phyloP scores from a whole-genome alignment of 805 yeast species.

The Candida manassasensis region DNA sequence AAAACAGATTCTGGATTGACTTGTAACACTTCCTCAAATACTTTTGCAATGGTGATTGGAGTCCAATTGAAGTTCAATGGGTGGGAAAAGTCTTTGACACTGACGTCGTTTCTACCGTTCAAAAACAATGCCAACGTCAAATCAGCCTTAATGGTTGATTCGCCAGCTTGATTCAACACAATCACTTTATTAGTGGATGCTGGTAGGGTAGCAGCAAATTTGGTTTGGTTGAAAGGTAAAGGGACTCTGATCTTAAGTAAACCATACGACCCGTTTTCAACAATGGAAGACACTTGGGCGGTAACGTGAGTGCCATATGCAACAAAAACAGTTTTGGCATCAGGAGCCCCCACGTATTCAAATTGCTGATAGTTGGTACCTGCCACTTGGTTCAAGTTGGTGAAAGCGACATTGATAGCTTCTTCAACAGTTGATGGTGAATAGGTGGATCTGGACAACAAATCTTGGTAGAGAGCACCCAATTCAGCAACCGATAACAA shows the following conservation, averaged over 20 bases:
- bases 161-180: constrained; percentile 43
- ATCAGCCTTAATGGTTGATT: constrained; percentile 57
- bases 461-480: constrained; percentile 32
- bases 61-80: constrained; percentile 54
- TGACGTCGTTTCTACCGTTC: constrained; percentile 35
- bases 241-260: constrained; percentile 72
- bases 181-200: constrained; percentile 52
- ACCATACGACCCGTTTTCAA: constrained; percentile 48
- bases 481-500: constrained; percentile 42
- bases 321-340: constrained; percentile 73
- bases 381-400: constrained; percentile 47
- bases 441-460: constrained; percentile 24
- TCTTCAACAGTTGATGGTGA: constrained; percentile 27
- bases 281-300: constrained; percentile 45
- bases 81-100: constrained; percentile 50
- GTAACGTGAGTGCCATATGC: constrained; percentile 72
- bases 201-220: constrained; percentile 60
- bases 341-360: constrained; percentile 61
- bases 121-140: constrained; percentile 67
- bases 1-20: constrained; percentile 4
- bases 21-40: constrained; percentile 25
- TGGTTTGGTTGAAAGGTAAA: constrained; percentile 65
- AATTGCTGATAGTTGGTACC: constrained; percentile 56
- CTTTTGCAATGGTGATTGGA: constrained; percentile 45
- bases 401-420: constrained; percentile 43